phyloP scores from a whole-genome alignment of 2,329 filamentous ascomycete genomes.

The Madurella mycetomatis region DNA sequence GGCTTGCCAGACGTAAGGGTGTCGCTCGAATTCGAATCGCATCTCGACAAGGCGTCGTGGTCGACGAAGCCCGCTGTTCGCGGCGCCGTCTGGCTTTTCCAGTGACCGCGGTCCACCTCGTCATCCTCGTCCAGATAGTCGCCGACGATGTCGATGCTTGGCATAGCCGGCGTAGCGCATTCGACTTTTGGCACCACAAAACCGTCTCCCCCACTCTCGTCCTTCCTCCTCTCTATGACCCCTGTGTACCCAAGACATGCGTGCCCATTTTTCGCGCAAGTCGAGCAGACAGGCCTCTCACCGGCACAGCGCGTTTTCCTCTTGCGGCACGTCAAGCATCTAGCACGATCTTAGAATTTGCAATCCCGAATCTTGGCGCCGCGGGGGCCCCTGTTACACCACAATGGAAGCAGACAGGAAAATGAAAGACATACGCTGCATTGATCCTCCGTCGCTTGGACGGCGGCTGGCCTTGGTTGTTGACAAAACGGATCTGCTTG shows the following conservation, averaged over 20 bases:
- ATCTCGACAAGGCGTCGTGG: slow-evolving; percentile 17
- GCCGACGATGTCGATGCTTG: slow-evolving; percentile 29
- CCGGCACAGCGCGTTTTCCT: slow-evolving; percentile 73
- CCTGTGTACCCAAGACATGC: slow-evolving; percentile 64
- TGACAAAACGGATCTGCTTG: slow-evolving; percentile 72
- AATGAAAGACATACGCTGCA: slow-evolving; percentile 58
- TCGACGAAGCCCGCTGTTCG: slow-evolving; percentile 27
- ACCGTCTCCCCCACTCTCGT: slow-evolving; percentile 17
- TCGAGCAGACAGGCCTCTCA: slow-evolving; percentile 67
- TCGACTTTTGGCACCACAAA: slow-evolving; percentile 18
- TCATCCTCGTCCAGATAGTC: slow-evolving; percentile 35
- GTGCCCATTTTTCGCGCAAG: slow-evolving; percentile 68
- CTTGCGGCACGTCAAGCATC: slow-evolving; percentile 68
- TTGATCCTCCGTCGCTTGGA: slow-evolving; percentile 75
- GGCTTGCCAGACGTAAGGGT: slow-evolving; percentile 12
- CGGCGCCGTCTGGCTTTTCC: slow-evolving; percentile 26
- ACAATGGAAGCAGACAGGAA: slow-evolving; percentile 4
- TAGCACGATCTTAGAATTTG: slow-evolving; percentile 31
- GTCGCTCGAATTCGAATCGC: slow-evolving; percentile 23
- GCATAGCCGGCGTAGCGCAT: slow-evolving; percentile 24
- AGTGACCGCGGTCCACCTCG: slow-evolving; percentile 30
- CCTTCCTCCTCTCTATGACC: slow-evolving; percentile 42
- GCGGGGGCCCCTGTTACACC: neutral
- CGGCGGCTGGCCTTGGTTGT: slow-evolving; percentile 75
- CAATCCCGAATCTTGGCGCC: neutral